Evolutionary conservation across 2,329 filamentous ascomycete genomes (phyloP), one percentile per base, ranked within the genome.

Genomic region (Pestalotiopsis fici): DNA sequence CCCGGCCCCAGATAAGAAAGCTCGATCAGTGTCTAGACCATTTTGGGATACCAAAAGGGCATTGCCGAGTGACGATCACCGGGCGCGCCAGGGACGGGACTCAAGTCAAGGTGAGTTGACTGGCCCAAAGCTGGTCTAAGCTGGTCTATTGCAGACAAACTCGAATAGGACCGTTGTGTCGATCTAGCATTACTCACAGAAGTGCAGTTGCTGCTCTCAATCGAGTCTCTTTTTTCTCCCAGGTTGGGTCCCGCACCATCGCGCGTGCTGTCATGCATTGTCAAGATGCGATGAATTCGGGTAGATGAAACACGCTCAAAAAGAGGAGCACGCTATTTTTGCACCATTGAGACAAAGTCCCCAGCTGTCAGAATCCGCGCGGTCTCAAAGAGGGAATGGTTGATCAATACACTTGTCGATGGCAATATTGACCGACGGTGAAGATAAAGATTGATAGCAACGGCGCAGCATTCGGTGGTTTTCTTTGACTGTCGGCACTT

Each of bases 261-360:
- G 28, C 25, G 27, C 31, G 11, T 35, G 31, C 25, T 35, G 31
- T 37, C n/a, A 21, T 37, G 57, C 31, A 60, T 35, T 35, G 47
- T 55, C 47, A 18, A 56, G 21, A 28, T 56, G 47, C 47, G 43
- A 64, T 64, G 47, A 54, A 23, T 21, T 63, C 37, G 60, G 35
- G 39, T 39, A 27, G 50, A 65, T 65, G 63, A 65, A 65, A 65
- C 63, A 59, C 50, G 50, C 28, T 43, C 63, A 59, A 5, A 59
- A 5, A 39, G 50, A 47, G 28, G 50, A 27, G 21, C 50, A n/a
- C n/a, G 28, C 54, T 65, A 65, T 65, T 65, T 65, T 65, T 65
- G 63, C 47, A 65, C 54, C 39, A 47, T 57, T 31, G 55, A 57
- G 23, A 57, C 27, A 57, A 25, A 15, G 11, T 23, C 27, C 55